A percentile compares a stretch with the other conserved stretches of the same genome.
Conservation (phyloP, 345 rosid genomes). For the Brassica cretica region DNA sequence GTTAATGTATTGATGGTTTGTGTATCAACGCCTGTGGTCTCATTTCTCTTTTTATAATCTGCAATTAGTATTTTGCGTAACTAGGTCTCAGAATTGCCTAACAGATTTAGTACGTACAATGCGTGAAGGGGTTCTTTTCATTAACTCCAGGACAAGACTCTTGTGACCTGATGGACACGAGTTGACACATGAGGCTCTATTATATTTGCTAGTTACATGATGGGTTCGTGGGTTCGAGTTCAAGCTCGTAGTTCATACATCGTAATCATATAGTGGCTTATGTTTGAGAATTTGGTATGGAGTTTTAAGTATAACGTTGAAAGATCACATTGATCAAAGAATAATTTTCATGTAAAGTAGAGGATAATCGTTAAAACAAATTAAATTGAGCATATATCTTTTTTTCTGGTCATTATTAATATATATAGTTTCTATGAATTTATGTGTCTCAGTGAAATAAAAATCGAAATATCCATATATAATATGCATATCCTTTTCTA, state of each 20-base stretch:
- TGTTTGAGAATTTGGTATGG: neutral
- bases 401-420: too few species aligned
- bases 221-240: neutral
- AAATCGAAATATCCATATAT: too few species aligned
- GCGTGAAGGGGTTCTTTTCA: slow-evolving; percentile 3
- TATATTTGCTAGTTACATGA: neutral
- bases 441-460: too few species aligned
- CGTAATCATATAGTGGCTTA: neutral
- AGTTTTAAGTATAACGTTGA: neutral
- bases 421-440: too few species aligned
- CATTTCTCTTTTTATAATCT: too few species aligned
- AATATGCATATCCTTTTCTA: neutral
- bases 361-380: too few species aligned
- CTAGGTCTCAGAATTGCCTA: too few species aligned
- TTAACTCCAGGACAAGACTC: slow-evolving; percentile 30
- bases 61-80: too few species aligned
- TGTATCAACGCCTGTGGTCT: slow-evolving; percentile 10
- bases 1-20: slow-evolving; percentile 38
- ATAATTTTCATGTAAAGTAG: neutral
- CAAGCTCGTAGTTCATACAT: neutral
- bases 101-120: too few species aligned
- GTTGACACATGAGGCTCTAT: slow-evolving; percentile 31
- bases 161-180: slow-evolving; percentile 21
- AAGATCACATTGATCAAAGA: neutral
- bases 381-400: too few species aligned